Conservation (phyloP, 768 basidiomycete genomes). For the Tricholomella constricta region DNA sequence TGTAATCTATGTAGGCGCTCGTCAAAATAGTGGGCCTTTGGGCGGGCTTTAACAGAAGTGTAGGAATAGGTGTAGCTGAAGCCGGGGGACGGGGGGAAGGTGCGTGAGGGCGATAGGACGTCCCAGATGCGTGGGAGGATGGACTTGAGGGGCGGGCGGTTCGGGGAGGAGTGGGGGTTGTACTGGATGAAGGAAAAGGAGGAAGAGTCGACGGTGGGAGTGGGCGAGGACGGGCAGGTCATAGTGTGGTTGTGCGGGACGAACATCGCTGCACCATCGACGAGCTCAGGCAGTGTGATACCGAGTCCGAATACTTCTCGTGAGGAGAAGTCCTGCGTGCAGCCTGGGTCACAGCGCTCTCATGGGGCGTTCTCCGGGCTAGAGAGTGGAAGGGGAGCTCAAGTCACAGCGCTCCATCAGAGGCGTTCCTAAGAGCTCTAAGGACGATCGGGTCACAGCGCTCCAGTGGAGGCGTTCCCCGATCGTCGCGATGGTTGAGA, state of each 20-base stretch:
- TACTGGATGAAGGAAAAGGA: constrained; percentile 47
- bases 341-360: too few species aligned
- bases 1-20: constrained; percentile 48
- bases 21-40: constrained; percentile 6
- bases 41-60: constrained; percentile 15
- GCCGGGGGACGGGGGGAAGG: constrained; percentile 28
- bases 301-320: too few species aligned
- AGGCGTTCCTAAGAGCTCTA: too few species aligned
- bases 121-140: constrained; percentile 57
- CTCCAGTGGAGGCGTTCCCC: too few species aligned
- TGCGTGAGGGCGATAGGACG: constrained; percentile 43
- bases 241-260: constrained; percentile 30
- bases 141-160: constrained; percentile 39
- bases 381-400: too few species aligned
- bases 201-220: constrained; percentile 43
- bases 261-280: constrained; percentile 32
- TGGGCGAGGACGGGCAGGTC: constrained; percentile 47
- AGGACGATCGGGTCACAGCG: too few species aligned
- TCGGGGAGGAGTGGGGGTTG: constrained; percentile 26
- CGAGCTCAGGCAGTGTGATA: constrained; percentile 35
- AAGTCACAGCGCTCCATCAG: too few species aligned
- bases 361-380: too few species aligned
- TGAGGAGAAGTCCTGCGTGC: too few species aligned
- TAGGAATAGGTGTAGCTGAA: constrained; percentile 25
- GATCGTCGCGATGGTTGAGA: too few species aligned